Evolutionary conservation across 768 basidiomycete genomes (phyloP).

Genomic region (Phlebiopsis gigantea): DNA sequence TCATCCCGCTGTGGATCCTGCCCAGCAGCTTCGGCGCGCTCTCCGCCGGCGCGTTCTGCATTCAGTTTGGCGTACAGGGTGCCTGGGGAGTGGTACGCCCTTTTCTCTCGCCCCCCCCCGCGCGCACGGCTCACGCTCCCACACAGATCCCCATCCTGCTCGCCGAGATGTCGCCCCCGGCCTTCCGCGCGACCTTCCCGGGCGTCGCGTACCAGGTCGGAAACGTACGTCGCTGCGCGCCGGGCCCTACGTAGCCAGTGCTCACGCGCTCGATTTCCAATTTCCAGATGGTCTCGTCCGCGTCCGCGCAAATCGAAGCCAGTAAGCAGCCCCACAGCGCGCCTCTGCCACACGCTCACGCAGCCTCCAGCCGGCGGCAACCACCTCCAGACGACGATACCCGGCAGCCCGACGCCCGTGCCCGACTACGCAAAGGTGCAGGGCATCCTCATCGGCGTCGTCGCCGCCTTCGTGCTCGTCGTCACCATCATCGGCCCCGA

Average conservation of each 20-base stretch:
- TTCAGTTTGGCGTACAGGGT: conserved; percentile 87
- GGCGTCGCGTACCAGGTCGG: conserved; percentile 84
- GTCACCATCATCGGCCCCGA: conserved; percentile 77
- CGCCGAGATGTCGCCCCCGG: conserved; percentile 80
- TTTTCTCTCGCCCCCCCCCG: neutral
- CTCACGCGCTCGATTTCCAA: neutral
- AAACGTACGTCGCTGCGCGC: conserved; percentile 34
- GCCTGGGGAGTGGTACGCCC: conserved; percentile 79
- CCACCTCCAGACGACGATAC: conserved; percentile 31
- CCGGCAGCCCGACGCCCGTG: conserved; percentile 25
- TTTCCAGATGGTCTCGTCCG: conserved; percentile 20
- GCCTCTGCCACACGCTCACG: neutral
- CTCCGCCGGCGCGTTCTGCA: conserved; percentile 78
- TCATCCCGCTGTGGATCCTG: conserved; percentile 82
- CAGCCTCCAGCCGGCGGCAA: conserved; percentile 33
- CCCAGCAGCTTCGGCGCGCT: conserved; percentile 65
- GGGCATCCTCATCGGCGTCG: conserved; percentile 82
- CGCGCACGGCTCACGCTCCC: neutral
- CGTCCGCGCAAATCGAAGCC: conserved; percentile 32
- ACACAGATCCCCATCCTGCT: conserved; percentile 67
- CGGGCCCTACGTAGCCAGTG: neutral
- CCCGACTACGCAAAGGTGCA: conserved; percentile 58
- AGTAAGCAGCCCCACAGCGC: conserved; percentile 15
- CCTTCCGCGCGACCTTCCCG: conserved; percentile 84
- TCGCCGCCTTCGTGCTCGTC: conserved; percentile 72